These are phyloP conservation scores for Chenopodium album DNA, from an alignment of 148 eudicot genomes.

Conservation along the genomic window DNA sequence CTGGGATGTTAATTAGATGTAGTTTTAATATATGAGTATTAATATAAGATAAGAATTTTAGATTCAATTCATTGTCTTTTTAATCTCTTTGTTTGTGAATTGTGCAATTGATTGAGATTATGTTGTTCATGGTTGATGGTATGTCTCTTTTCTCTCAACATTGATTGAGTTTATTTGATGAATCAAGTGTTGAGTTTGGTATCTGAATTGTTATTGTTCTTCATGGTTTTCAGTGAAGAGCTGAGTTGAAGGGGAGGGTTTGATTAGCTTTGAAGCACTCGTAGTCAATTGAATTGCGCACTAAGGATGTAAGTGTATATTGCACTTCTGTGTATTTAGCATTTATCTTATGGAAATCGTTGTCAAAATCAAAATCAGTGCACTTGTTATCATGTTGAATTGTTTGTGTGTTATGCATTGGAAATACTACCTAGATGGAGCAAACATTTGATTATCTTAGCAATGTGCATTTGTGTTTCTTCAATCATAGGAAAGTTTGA, in stretches of 20 bases:
- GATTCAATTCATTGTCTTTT: slow-evolving; percentile 4
- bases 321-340: background rate
- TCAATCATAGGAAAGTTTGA: background rate
- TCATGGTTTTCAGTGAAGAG: background rate
- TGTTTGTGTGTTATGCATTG: background rate
- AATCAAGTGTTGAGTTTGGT: no score
- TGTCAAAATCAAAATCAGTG: background rate
- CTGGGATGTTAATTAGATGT: slow-evolving; percentile 7
- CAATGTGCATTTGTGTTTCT: background rate
- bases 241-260: background rate
- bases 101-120: background rate
- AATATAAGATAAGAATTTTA: slow-evolving; percentile 21
- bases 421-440: background rate
- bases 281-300: background rate
- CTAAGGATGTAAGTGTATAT: slow-evolving; percentile 14
- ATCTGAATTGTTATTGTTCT: background rate
- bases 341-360: background rate
- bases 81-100: background rate
- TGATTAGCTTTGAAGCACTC: background rate
- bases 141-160: background rate
- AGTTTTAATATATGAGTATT: slow-evolving; percentile 13
- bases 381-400: background rate
- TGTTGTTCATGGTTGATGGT: background rate
- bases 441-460: background rate
- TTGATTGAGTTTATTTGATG: background rate